Conservation (phyloP, 2,329 filamentous ascomycete species). For the Cytospora leucostoma region DNA sequence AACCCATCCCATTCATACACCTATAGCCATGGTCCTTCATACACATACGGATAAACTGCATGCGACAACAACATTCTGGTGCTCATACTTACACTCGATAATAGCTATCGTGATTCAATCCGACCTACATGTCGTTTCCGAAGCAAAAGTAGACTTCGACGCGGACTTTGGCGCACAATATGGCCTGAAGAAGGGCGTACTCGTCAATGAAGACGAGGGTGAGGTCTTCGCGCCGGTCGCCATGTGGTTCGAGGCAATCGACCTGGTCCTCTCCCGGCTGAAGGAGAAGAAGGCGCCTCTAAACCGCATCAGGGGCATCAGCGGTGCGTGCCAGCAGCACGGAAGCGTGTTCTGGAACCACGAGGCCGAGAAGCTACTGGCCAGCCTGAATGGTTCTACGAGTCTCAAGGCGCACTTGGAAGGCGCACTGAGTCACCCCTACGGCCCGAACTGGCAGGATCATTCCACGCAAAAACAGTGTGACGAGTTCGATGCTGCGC, state of each 20-base stretch:
- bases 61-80: not conserved
- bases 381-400: conserved; percentile 51
- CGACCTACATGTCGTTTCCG: conserved; percentile 74
- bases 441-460: conserved; percentile 97
- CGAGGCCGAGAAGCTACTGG: conserved; percentile 66
- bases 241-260: conserved; percentile 91
- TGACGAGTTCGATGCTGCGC: conserved; percentile 75
- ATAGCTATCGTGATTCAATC: conserved; percentile 81
- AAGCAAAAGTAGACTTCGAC: conserved; percentile 95
- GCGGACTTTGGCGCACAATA: conserved; percentile 74
- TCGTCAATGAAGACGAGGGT: conserved; percentile 76
- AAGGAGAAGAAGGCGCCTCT: conserved; percentile 72
- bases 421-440: conserved; percentile 76
- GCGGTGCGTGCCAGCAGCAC: conserved; percentile 94
- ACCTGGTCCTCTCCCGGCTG: conserved; percentile 77
- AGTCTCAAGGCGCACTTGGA: conserved; percentile 72
- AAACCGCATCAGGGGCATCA: conserved; percentile 74
- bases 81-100: conserved; percentile 11
- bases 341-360: conserved; percentile 92
- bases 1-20: conserved; percentile 13
- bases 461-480: conserved; percentile 91
- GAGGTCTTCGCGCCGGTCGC: conserved; percentile 93
- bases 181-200: conserved; percentile 83
- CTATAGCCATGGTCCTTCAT: not conserved
- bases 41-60: not conserved